Evolutionary conservation across 257 asterid genomes (phyloP).

Genomic region (Fraxinus anomala): DNA sequence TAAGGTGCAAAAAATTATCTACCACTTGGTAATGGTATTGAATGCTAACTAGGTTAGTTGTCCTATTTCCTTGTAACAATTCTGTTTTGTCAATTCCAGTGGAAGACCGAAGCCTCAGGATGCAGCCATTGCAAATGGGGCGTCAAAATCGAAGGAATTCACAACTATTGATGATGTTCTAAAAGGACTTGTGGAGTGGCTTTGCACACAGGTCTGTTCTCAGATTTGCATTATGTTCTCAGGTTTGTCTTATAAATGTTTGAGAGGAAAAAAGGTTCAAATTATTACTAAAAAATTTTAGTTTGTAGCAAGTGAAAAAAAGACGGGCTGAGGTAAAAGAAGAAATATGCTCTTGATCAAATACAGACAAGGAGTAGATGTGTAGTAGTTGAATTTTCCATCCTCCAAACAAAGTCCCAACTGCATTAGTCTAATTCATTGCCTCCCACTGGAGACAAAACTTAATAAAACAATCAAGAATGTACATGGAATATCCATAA

Average conservation of each 20-base stretch:
- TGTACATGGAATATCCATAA: not conserved
- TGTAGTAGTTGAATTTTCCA: constrained; percentile 1
- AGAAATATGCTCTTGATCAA: not conserved
- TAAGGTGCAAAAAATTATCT: constrained; percentile 49
- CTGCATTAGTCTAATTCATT: constrained; percentile 16
- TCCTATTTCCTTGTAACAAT: constrained; percentile 21
- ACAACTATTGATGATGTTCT: constrained; percentile 67
- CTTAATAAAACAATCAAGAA: not conserved
- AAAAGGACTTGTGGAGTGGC: constrained; percentile 84
- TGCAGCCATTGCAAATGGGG: constrained; percentile 48
- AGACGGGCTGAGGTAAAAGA: not conserved
- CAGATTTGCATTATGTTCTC: constrained; percentile 9
- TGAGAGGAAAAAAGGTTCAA: not conserved
- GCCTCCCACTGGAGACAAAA: not conserved
- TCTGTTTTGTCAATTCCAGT: constrained; percentile 44
- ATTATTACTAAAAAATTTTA: not conserved
- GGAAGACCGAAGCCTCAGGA: constrained; percentile 64
- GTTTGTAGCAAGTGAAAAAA: not conserved
- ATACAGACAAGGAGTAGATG: constrained; percentile 1
- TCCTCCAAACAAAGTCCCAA: constrained; percentile 9
- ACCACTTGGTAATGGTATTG: constrained; percentile 6
- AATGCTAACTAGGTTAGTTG: constrained; percentile 6
- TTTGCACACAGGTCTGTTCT: constrained; percentile 74
- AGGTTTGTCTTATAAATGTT: not conserved
- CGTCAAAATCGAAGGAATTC: constrained; percentile 51